phyloP scores from a whole-genome alignment of 768 basidiomycete genomes.

The Pisolithus tinctorius region DNA sequence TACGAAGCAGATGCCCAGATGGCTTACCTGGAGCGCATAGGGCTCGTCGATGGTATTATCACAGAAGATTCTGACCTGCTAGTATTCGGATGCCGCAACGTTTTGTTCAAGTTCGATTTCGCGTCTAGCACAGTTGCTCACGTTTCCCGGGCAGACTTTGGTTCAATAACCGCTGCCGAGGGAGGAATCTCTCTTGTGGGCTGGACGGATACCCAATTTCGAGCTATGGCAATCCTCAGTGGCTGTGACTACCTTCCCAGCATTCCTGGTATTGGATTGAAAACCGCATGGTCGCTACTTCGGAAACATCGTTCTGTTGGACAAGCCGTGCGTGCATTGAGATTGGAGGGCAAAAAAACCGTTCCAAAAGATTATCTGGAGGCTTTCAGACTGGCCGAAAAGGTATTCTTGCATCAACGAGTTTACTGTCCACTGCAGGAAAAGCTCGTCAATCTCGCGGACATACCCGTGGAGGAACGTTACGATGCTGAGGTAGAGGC shows the following conservation, averaged over 20 bases:
- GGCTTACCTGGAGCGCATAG: constrained; percentile 79
- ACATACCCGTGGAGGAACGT: constrained; percentile 41
- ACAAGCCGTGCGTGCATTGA: constrained; percentile 68
- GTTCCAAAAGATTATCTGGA: constrained; percentile 75
- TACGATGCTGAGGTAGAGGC: constrained; percentile 59
- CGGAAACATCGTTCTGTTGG: constrained; percentile 83
- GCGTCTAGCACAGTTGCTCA: constrained; percentile 56
- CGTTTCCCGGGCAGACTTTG: constrained; percentile 66
- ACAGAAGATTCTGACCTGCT: constrained; percentile 98
- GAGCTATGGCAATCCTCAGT: constrained; percentile 88
- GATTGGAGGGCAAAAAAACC: constrained; percentile 75
- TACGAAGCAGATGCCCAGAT: constrained; percentile 99
- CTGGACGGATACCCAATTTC: constrained; percentile 87
- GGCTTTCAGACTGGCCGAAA: constrained; percentile 76
- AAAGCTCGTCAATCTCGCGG: constrained; percentile 64
- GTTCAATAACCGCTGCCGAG: constrained; percentile 42
- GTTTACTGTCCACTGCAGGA: constrained; percentile 75
- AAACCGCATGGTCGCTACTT: constrained; percentile 82
- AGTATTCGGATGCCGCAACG: constrained; percentile 90
- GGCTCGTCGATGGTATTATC: constrained; percentile 83
- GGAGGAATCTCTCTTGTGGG: constrained; percentile 70
- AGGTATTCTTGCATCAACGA: constrained; percentile 88
- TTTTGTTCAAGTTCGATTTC: constrained; percentile 89
- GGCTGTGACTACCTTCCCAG: constrained; percentile 92
- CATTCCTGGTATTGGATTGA: constrained; percentile 87